Percentiles rank a stretch among this genome's conserved stretches.
These are phyloP conservation scores for Phoenix roebelenii DNA, from an alignment of 176 grass and related monocot genomes.

Conservation along the genomic window DNA sequence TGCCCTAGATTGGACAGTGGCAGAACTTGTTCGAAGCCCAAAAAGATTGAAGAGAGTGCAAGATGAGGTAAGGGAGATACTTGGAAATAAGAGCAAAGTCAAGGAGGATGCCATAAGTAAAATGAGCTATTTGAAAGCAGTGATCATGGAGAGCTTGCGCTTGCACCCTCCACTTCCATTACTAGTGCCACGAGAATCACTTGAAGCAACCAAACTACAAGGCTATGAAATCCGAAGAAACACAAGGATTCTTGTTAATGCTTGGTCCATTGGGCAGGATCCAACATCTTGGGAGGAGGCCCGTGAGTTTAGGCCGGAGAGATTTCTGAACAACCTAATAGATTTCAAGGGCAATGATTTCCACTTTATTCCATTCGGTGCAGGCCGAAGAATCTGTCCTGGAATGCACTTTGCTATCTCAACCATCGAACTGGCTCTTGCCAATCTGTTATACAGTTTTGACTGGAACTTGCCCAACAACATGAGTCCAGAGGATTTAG, in stretches of 20 bases:
- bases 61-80: slow-evolving; percentile 22
- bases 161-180: slow-evolving; percentile 26
- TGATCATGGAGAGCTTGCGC: slow-evolving; percentile 40
- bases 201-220: slow-evolving; percentile 23
- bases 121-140: slow-evolving; percentile 19
- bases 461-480: slow-evolving; percentile 29
- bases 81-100: neutral
- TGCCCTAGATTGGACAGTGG: slow-evolving; percentile 43
- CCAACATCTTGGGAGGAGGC: slow-evolving; percentile 15
- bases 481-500: slow-evolving; percentile 17
- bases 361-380: slow-evolving; percentile 28
- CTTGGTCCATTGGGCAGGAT: slow-evolving; percentile 42
- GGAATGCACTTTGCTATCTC: neutral
- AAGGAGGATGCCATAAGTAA: slow-evolving; percentile 8
- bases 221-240: slow-evolving; percentile 25
- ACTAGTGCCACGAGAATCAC: slow-evolving; percentile 18
- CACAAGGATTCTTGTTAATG: slow-evolving; percentile 36
- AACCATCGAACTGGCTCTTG: slow-evolving; percentile 18
- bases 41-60: slow-evolving; percentile 25
- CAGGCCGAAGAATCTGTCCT: slow-evolving; percentile 25
- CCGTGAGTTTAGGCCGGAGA: slow-evolving; percentile 23
- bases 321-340: slow-evolving; percentile 5
- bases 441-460: slow-evolving; percentile 36
- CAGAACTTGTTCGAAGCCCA: slow-evolving; percentile 35
- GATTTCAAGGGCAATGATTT: slow-evolving; percentile 9